Evolutionary conservation across 75 land plant genomes (phyloP), one percentile per base, ranked within the genome.

Genomic region (Sequoia sempervirens): DNA sequence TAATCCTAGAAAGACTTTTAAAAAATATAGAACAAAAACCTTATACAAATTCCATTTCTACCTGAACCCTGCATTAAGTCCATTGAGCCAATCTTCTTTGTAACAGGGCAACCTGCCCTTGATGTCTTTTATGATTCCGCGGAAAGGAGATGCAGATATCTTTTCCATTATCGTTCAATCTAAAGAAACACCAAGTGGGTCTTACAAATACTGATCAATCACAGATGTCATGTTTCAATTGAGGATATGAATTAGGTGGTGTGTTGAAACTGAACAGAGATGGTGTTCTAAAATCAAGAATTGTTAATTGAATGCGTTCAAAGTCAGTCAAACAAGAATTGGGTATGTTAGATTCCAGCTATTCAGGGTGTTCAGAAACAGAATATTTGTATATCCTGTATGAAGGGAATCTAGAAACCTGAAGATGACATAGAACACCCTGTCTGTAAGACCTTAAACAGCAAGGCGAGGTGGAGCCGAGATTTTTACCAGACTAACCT

Each of bases 51-150:
- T 75, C 46, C 1, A 18, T 76, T 76, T 36, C 18, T 80, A 96
- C 99, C 98, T 89, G 78, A 90, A 53, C 43, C 96, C 96, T 5
- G 96, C 88, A 47, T 84, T 88, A 73, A 91, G 54, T 52, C 96
- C 99, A 50, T 83, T 84, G 37, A 86, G 81, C 99, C 99, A 97
- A 74, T 97, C 99, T 75, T 94, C 85, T 84, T 87, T 94, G 83
- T 95, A 95, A 82, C 88, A 92, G 3, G 85, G n/a, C 61, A 83
- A 50, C 81, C 99, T 93, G 81, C 94, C 93, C 79, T 84, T 75
- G n/a, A 97, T 32, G 88, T 97, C 99, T n/a, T 83, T 87, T 26
- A 69, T 47, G 50, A 97, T 88, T 28, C 99, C 98, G 47, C 83
- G 73, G 81, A 93, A 90, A 52, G 96, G 96, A 43, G 84, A 13